Conservation (phyloP, 179 eudicot genomes). For the Spergularia azorica region DNA sequence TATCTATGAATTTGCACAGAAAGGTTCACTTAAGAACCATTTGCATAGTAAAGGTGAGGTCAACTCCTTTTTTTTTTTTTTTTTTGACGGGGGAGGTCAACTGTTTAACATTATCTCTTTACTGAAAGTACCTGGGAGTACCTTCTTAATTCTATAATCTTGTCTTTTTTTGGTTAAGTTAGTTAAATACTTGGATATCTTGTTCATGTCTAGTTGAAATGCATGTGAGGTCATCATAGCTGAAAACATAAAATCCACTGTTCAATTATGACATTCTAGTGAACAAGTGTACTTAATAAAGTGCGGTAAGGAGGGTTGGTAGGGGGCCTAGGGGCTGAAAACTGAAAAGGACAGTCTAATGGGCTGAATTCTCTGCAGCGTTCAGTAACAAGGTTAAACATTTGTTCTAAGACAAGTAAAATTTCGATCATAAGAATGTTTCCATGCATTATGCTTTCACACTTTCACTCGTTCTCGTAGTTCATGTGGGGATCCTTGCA, state of each 20-base stretch:
- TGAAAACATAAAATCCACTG: not conserved
- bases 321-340: too few species aligned
- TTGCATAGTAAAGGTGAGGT: slow-evolving; percentile 75
- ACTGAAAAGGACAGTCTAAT: too few species aligned
- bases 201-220: not conserved
- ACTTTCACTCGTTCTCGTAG: not conserved
- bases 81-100: too few species aligned
- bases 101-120: not conserved
- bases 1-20: slow-evolving; percentile 87
- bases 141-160: not conserved
- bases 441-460: not conserved
- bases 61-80: not conserved
- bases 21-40: slow-evolving; percentile 86
- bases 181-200: too few species aligned
- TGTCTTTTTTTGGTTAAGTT: not conserved
- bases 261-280: not conserved
- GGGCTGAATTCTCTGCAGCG: too few species aligned
- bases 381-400: too few species aligned
- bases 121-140: not conserved
- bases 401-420: too few species aligned
- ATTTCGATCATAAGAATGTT: too few species aligned
- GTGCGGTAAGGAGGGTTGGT: too few species aligned
- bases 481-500: not conserved
- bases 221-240: not conserved
- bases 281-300: not conserved